Conservation (phyloP, 495 filamentous ascomycete genomes). For the Aspergillus egyptiacus region DNA sequence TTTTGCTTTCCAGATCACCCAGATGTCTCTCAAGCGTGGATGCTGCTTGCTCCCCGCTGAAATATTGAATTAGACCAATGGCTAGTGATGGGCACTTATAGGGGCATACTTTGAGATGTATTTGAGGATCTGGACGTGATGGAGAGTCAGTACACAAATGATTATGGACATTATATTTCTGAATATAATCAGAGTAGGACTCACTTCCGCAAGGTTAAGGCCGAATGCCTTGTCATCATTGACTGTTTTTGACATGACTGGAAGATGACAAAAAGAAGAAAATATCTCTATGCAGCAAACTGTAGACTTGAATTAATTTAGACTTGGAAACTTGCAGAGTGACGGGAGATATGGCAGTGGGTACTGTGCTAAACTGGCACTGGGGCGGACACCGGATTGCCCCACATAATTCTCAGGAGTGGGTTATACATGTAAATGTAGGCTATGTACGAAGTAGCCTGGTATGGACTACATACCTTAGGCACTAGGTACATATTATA, state of each 20-base stretch:
- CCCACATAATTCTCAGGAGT: no score
- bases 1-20: constrained; percentile 47
- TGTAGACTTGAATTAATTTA: no score
- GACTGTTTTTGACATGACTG: neutral
- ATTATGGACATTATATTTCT: neutral
- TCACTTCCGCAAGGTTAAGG: neutral
- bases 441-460: no score
- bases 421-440: no score
- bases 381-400: no score
- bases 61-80: neutral
- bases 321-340: no score
- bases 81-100: neutral
- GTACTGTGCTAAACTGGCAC: no score
- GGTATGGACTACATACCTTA: no score
- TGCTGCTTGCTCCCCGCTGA: constrained; percentile 53
- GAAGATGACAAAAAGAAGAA: neutral
- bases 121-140: neutral
- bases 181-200: neutral
- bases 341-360: no score
- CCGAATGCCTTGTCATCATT: neutral
- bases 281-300: no score
- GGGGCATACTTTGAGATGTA: constrained; percentile 2
- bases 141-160: neutral
- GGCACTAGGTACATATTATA: no score
- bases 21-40: constrained; percentile 51